These are phyloP conservation scores for Pseudogymnoascus sp. DNA, from an alignment of 2,329 filamentous ascomycete genomes.

Conservation along the genomic window DNA sequence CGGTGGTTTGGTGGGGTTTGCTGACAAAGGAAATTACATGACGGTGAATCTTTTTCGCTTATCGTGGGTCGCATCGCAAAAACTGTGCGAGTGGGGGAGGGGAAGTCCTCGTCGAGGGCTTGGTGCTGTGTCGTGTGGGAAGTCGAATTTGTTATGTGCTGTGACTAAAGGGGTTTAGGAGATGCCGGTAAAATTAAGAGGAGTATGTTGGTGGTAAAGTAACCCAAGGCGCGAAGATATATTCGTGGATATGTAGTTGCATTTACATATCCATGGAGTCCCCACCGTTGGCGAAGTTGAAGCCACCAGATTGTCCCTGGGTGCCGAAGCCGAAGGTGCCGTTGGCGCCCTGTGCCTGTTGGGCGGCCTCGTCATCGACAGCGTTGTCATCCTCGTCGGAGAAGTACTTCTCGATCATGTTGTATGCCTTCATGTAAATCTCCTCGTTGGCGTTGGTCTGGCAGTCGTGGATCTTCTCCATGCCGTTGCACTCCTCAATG, in stretches of 20 bases:
- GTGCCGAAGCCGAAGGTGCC: constrained; percentile 74
- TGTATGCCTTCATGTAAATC: constrained; percentile 99
- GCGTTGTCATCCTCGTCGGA: constrained; percentile 87
- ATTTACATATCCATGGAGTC: constrained; percentile 68
- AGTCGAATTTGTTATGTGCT: constrained; percentile 8
- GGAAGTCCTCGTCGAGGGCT: constrained; percentile 15
- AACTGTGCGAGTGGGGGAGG: constrained; percentile 16
- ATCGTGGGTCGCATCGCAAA: constrained; percentile 27
- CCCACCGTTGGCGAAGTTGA: constrained; percentile 78
- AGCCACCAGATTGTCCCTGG: constrained; percentile 62
- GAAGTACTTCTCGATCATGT: constrained; percentile 99
- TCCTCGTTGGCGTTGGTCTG: constrained; percentile 99
- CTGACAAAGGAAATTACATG: constrained; percentile 27
- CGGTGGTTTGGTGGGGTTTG: constrained; percentile 16
- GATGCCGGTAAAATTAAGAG: constrained; percentile 14
- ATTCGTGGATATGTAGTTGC: background rate
- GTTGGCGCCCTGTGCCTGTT: constrained; percentile 54
- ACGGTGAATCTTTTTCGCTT: constrained; percentile 30
- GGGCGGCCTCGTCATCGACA: constrained; percentile 65
- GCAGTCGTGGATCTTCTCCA: constrained; percentile 99
- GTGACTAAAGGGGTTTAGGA: constrained; percentile 18
- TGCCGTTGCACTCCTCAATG: constrained; percentile 96
- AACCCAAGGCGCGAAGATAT: constrained; percentile 2
- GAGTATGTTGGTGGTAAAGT: constrained; percentile 13
- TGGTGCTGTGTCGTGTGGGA: constrained; percentile 11